Evolutionary conservation across 495 filamentous ascomycete genomes (phyloP).

Genomic region (Neurospora sp.): DNA sequence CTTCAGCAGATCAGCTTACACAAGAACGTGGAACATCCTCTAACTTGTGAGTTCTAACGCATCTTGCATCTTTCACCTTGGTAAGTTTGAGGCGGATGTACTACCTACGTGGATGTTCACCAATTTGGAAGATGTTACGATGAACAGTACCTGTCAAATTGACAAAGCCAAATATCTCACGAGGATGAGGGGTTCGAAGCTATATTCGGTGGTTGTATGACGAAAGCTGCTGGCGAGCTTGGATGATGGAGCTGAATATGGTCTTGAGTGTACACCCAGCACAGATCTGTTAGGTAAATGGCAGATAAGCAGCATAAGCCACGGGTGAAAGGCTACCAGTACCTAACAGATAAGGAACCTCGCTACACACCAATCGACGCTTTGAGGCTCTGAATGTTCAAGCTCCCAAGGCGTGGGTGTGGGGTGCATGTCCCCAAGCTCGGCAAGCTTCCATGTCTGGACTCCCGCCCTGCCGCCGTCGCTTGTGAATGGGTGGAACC

Average conservation of each 20-base stretch:
- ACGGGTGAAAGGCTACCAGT: no score
- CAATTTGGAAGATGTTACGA: not conserved
- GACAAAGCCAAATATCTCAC: not conserved
- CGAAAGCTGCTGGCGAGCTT: not conserved
- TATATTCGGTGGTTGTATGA: not conserved
- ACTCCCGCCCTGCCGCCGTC: not conserved
- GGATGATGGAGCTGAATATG: not conserved
- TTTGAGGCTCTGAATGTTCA: not conserved
- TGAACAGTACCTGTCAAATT: not conserved
- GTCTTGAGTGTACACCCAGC: not conserved
- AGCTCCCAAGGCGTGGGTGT: not conserved
- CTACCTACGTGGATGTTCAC: not conserved
- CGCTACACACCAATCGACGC: not conserved
- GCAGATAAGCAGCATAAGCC: not conserved
- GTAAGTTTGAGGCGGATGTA: not conserved
- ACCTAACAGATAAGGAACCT: not conserved
- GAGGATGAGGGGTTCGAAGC: not conserved
- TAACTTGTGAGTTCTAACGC: not conserved
- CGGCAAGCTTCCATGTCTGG: not conserved
- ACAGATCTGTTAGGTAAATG: not conserved
- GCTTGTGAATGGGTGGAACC: not conserved
- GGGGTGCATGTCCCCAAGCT: not conserved
- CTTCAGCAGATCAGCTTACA: not conserved
- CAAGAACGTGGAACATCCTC: not conserved
- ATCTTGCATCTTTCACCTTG: not conserved